These are phyloP conservation scores for Daldinia bambusicola DNA, from an alignment of 495 filamentous ascomycete genomes.

Conservation along the genomic window DNA sequence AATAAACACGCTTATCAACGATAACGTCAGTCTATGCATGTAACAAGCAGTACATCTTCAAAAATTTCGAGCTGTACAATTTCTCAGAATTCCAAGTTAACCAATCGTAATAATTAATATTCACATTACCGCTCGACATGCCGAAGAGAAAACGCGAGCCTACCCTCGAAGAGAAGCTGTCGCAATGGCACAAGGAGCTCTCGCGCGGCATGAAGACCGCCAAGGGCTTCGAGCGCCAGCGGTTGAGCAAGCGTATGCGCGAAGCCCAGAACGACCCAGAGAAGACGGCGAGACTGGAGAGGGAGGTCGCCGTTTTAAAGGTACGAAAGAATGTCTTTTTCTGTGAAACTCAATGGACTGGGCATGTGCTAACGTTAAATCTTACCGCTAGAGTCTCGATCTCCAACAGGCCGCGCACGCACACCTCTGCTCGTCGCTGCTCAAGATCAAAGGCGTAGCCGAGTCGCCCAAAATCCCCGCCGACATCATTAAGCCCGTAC, in stretches of 20 bases:
- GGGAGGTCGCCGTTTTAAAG: constrained; percentile 81
- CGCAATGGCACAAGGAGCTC: constrained; percentile 68
- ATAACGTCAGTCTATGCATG: constrained; percentile 18
- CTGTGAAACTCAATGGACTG: background rate
- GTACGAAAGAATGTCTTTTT: constrained; percentile 48
- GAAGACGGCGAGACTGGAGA: constrained; percentile 67
- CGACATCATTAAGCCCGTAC: constrained; percentile 61
- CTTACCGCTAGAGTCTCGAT: constrained; percentile 65
- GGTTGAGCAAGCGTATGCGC: constrained; percentile 79
- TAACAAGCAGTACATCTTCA: constrained; percentile 3
- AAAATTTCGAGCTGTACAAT: constrained; percentile 27
- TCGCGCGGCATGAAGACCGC: constrained; percentile 77
- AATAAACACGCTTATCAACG: background rate
- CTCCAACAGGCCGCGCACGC: constrained; percentile 69
- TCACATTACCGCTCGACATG: constrained; percentile 45
- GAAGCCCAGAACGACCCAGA: constrained; percentile 63
- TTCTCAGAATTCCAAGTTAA: constrained; percentile 3
- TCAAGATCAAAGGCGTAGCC: constrained; percentile 75
- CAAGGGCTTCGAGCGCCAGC: constrained; percentile 90
- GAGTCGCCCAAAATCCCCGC: constrained; percentile 58
- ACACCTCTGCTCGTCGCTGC: constrained; percentile 79
- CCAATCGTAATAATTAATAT: constrained; percentile 11
- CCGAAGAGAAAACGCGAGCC: constrained; percentile 60
- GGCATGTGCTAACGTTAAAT: background rate
- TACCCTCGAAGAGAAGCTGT: constrained; percentile 63